Base-by-base conservation (phyloP, 352 stramenopile genomes). In the Globisporangium echinulatum region DNA sequence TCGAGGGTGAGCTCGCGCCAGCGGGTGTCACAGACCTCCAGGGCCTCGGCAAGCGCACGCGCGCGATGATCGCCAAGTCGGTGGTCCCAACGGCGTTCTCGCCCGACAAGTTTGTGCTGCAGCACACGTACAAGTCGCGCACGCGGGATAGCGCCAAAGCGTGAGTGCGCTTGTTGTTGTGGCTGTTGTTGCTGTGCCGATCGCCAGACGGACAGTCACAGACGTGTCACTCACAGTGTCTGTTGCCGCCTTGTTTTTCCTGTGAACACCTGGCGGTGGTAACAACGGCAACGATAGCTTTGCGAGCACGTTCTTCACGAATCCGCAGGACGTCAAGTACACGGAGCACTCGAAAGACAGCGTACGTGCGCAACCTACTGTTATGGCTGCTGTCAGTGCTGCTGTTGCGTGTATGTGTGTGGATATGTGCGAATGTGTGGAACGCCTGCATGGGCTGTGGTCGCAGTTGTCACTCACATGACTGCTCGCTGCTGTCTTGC, bases 61-160 rank as follows among this genome's bases (percentile, higher is more conserved):
- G 79, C n/a, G 47, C 0, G 64, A n/a, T n/a, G n/a, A n/a, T n/a
- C n/a, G 66, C 4, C 58, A 64, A 7, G 59, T 54, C 2, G 43
- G 38, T 4, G 38, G 39, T 68, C 19, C 71, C 62, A 6, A 39
- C 19, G 0, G 38, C 54, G n/a, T 88, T 75, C 61, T 65, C 67
- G 7, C 8, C 58, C 3, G 72, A 65, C 13, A 67, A 62, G 14
- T 87, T 76, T 55, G 57, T 73, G 10, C 42, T 91, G 40, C 75
- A 77, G 9, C 77, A 89, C 71, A 91, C 82, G 5, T 75, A 78
- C 60, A 75, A 84, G 46, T 47, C 54, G 14, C 79, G 79, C 10
- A 88, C 77, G 3, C 76, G 70, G 17, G 67, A 76, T 54, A 89
- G 77, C 53, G 77, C 82, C 44, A 69, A 64, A 46, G 75, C 81